A percentile compares a stretch with the other conserved stretches of the same genome.
phyloP scores from a whole-genome alignment of 805 yeast genomes.

The Lachancea cidri region DNA sequence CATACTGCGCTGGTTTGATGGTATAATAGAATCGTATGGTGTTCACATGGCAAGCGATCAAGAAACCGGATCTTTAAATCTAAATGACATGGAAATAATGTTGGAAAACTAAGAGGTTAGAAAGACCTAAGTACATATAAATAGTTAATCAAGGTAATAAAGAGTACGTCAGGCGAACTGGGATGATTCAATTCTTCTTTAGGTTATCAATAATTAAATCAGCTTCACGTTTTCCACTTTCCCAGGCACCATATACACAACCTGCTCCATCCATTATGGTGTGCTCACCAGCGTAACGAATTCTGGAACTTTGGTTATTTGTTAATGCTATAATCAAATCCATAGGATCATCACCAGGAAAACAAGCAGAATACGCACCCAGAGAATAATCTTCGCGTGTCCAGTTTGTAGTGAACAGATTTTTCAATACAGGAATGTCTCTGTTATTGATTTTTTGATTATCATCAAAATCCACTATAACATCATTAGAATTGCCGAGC shows the following conservation, averaged over 20 bases:
- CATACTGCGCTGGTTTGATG: slow-evolving; percentile 27
- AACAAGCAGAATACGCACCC: slow-evolving; percentile 78
- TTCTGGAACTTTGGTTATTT: slow-evolving; percentile 46
- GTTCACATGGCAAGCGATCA: slow-evolving; percentile 15
- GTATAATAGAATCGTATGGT: slow-evolving; percentile 16
- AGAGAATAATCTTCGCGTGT: slow-evolving; percentile 68
- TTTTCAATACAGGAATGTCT: slow-evolving; percentile 34
- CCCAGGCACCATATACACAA: slow-evolving; percentile 88
- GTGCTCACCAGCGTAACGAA: slow-evolving; percentile 91
- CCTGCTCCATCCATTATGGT: slow-evolving; percentile 84
- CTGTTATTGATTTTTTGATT: background rate
- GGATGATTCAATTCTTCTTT: background rate
- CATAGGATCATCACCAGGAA: slow-evolving; percentile 64
- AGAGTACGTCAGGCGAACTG: background rate
- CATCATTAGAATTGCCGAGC: slow-evolving; percentile 13
- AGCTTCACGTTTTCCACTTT: slow-evolving; percentile 63
- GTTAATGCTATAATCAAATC: slow-evolving; percentile 56
- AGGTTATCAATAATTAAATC: slow-evolving; percentile 27
- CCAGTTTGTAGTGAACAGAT: slow-evolving; percentile 62
- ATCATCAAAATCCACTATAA: slow-evolving; percentile 9
- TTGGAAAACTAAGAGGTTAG: background rate
- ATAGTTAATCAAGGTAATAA: background rate
- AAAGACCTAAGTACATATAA: background rate
- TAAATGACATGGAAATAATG: slow-evolving; percentile 5
- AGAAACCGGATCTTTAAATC: background rate